Percentiles rank a stretch among this genome's conserved stretches.
These are phyloP conservation scores for Glutinoglossum americanum DNA, from an alignment of 495 filamentous ascomycete genomes.

Conservation along the genomic window DNA sequence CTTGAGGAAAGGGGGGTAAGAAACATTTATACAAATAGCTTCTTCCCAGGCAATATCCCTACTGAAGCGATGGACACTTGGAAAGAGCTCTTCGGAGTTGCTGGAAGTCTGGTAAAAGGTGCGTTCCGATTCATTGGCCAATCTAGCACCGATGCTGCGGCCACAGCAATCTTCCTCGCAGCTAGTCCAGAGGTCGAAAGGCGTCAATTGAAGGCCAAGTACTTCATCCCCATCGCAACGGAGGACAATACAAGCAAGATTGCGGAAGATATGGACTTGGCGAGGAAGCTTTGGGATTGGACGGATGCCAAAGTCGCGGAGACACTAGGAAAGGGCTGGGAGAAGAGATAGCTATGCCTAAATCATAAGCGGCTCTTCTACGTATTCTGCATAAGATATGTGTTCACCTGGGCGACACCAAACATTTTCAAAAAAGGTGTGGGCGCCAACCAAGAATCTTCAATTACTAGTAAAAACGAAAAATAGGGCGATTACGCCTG, in stretches of 20 bases:
- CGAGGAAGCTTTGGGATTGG: conserved; percentile 16
- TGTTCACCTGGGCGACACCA: no score
- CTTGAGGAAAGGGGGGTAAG: conserved; percentile 10
- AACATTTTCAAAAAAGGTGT: no score
- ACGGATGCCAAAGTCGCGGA: conserved; percentile 7
- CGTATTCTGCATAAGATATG: no score
- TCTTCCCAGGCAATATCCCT: conserved; percentile 19
- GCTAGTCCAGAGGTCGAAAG: conserved; percentile 9
- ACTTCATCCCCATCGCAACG: conserved; percentile 19
- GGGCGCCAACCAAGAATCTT: no score
- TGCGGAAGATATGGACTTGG: conserved; percentile 13
- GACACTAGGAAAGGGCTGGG: conserved; percentile 5
- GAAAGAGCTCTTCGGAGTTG: conserved; percentile 14
- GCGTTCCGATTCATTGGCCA: conserved; percentile 14
- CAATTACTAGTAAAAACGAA: no score
- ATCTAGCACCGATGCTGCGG: conserved; percentile 17
- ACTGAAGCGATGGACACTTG: conserved; percentile 19
- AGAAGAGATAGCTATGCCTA: no score
- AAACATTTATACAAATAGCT: conserved; percentile 12
- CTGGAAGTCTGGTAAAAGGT: conserved; percentile 7
- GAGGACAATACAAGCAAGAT: conserved; percentile 9
- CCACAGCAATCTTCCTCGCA: conserved; percentile 20
- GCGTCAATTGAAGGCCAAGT: conserved; percentile 12
- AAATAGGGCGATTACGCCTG: no score
- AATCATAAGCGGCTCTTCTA: no score